Conservation (phyloP, 2,329 filamentous ascomycete genomes). For the Cadophora sp. region DNA sequence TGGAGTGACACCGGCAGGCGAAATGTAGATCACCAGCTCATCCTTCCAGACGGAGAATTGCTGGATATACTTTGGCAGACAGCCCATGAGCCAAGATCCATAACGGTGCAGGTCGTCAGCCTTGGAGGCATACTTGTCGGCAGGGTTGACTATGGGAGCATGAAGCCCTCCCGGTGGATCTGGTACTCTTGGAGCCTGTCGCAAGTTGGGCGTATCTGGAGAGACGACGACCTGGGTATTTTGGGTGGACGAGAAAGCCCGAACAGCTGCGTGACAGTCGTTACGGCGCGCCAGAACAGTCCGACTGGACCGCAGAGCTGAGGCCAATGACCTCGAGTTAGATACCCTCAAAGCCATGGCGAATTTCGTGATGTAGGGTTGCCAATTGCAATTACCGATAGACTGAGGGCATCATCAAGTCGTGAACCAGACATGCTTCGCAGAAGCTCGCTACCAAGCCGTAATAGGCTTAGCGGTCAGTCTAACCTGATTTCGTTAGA, state of each 20-base stretch:
- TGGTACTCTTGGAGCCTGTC: conserved; percentile 62
- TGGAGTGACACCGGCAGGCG: conserved; percentile 85
- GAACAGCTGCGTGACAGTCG: conserved; percentile 30
- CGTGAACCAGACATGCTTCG: not conserved
- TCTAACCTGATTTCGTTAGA: not conserved
- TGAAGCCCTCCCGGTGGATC: conserved; percentile 65
- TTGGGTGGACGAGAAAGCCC: conserved; percentile 49
- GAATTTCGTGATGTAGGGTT: conserved; percentile 43
- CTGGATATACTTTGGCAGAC: conserved; percentile 96
- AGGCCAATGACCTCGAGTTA: conserved; percentile 61
- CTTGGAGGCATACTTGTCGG: conserved; percentile 91
- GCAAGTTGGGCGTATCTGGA: conserved; percentile 67
- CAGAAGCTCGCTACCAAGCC: not conserved
- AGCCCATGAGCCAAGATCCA: conserved; percentile 95
- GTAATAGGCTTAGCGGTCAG: not conserved
- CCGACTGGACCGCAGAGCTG: conserved; percentile 61
- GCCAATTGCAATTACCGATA: conserved; percentile 39
- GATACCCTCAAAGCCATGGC: conserved; percentile 68
- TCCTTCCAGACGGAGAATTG: conserved; percentile 99
- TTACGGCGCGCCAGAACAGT: conserved; percentile 40
- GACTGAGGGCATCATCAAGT: conserved; percentile 1
- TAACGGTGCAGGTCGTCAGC: conserved; percentile 90
- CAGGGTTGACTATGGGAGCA: conserved; percentile 84
- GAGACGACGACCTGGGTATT: conserved; percentile 52
- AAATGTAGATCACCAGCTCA: conserved; percentile 92